Base-by-base conservation (phyloP, 2,329 filamentous ascomycete genomes). In the Aphanoascus verrucosus region DNA sequence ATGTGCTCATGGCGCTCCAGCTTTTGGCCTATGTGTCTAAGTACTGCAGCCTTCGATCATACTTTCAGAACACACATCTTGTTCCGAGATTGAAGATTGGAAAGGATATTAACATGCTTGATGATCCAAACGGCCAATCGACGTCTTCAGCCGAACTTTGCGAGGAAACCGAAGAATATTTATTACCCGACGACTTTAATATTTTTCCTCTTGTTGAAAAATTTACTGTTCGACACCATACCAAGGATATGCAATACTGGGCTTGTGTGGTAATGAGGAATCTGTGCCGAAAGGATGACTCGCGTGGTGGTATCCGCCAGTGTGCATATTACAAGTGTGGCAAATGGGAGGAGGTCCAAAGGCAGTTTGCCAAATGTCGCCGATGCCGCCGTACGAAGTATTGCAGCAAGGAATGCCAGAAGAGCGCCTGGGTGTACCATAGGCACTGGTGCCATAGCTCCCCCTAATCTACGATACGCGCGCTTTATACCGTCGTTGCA, bases 371-470 rank as follows among this genome's bases (percentile, higher is more conserved):
- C 61, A 98, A 98, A 73, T 98, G 93, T 73, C 84, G 93, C 60
- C 84, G 93, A 59, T 98, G 93, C 73, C 83, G 93, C 62, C 83
- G 93, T 60, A 98, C 93, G 57, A 98, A 98, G 71, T 96, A 96
- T 74, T 98, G 93, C 82, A 96, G 90, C 79, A 98, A 98, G 72
- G 93, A 98, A 70, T 98, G 93, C 72, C 93, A 98, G 73, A 97
- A 97, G 77, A 94, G 88, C 62, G 94, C 93, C 8, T 98, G 93
- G 93, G 89, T 93, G 28, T 97, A 89, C 71, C 93, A 98, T 68
- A 84, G 93, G 57, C 94, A 97, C 72, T 98, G 93, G 93, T 98
- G 93, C 68, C 78, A 78, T 61, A 71, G 63, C 64, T 55, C 57
- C 15, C 56, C 57, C 12, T 55, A 44, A 50, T 54, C 43, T 54